A percentile compares a stretch with the other conserved stretches of the same genome.
These are phyloP conservation scores for Debaryomyces fabryi DNA, from an alignment of 1,139 yeast species.

Conservation along the genomic window DNA sequence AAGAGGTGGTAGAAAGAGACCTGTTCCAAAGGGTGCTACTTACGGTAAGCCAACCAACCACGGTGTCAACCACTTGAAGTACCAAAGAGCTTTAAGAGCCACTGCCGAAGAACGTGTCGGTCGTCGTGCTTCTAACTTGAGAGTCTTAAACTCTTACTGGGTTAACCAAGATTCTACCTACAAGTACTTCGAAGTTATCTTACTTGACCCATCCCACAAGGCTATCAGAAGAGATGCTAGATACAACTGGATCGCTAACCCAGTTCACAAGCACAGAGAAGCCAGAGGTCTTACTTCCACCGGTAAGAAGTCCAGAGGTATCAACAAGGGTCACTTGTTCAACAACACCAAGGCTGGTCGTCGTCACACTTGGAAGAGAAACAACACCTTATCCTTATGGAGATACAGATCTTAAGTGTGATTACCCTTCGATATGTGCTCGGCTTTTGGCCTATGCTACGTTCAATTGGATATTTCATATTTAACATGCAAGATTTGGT, in stretches of 20 bases:
- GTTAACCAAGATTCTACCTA: constrained; percentile 98
- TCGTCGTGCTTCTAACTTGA: constrained; percentile 97
- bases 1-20: constrained; percentile 99
- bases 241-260: constrained; percentile 99
- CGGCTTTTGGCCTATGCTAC: neutral
- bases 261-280: constrained; percentile 99
- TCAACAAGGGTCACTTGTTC: constrained; percentile 99
- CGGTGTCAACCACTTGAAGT: constrained; percentile 99
- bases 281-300: constrained; percentile 98
- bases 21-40: constrained; percentile 99
- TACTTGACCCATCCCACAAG: constrained; percentile 97
- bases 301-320: constrained; percentile 99
- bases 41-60: constrained; percentile 99
- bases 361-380: constrained; percentile 99
- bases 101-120: constrained; percentile 99
- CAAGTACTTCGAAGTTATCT: constrained; percentile 98
- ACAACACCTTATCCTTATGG: constrained; percentile 99
- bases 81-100: constrained; percentile 97
- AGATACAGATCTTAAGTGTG: constrained; percentile 90
- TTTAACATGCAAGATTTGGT: constrained; percentile 3
- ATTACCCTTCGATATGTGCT: neutral
- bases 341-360: constrained; percentile 98
- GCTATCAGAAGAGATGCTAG: constrained; percentile 99
- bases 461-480: neutral
- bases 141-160: constrained; percentile 99